phyloP scores from a whole-genome alignment of 192 early-diverging fungal species.

The Gamsiella multidivaricata region DNA sequence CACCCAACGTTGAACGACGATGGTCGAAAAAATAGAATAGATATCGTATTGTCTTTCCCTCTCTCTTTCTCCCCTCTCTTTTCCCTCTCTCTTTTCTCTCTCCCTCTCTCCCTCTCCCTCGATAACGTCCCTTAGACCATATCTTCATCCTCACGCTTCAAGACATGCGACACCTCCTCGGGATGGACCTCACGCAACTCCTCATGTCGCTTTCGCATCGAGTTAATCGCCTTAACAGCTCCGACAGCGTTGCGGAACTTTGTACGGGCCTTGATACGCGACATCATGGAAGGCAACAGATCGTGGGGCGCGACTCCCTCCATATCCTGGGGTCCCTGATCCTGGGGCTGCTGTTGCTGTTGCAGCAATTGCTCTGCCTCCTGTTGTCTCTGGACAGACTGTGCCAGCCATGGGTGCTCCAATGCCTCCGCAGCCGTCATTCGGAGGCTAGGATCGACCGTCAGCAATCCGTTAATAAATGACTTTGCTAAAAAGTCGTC shows the following conservation, averaged over 20 bases:
- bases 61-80: too few species aligned
- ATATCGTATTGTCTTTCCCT: too few species aligned
- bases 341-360: constrained; percentile 8
- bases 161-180: constrained; percentile 42
- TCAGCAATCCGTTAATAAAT: constrained; percentile 78
- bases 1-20: too few species aligned
- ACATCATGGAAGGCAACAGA: constrained; percentile 67
- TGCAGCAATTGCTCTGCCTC: constrained; percentile 18
- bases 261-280: constrained; percentile 74
- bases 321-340: constrained; percentile 32
- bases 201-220: constrained; percentile 45
- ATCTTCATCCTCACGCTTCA: constrained; percentile 39
- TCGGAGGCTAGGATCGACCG: constrained; percentile 71
- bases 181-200: constrained; percentile 36
- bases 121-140: constrained; percentile 42
- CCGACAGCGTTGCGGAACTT: constrained; percentile 74
- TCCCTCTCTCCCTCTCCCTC: not conserved
- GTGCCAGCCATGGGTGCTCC: constrained; percentile 78
- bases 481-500: constrained; percentile 72
- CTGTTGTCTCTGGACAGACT: constrained; percentile 9
- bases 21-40: too few species aligned
- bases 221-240: constrained; percentile 57
- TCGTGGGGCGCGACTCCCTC: constrained; percentile 55
- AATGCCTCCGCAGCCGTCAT: constrained; percentile 82
- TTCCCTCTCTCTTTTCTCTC: not conserved